These are phyloP conservation scores for Pyrenula massariospora DNA, from an alignment of 495 filamentous ascomycete genomes.

Conservation along the genomic window DNA sequence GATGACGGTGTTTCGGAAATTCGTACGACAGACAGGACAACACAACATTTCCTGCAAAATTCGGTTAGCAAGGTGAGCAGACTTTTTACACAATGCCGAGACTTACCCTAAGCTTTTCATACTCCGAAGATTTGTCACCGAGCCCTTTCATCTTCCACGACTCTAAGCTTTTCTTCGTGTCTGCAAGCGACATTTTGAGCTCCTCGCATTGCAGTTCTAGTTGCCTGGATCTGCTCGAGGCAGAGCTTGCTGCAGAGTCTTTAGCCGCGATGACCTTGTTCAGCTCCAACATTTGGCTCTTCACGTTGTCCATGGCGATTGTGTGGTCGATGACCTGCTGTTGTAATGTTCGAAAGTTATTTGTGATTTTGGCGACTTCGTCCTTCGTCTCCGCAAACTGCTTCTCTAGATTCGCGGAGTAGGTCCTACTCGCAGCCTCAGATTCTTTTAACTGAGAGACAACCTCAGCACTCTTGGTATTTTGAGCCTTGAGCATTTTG, in stretches of 20 bases:
- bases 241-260: slow-evolving; percentile 44
- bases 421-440: slow-evolving; percentile 44
- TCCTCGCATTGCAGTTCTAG: slow-evolving; percentile 64
- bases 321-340: slow-evolving; percentile 53
- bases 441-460: slow-evolving; percentile 86
- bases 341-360: slow-evolving; percentile 62
- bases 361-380: slow-evolving; percentile 49
- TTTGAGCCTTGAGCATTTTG: slow-evolving; percentile 64
- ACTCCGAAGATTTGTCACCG: slow-evolving; percentile 68
- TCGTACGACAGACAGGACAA: slow-evolving; percentile 77
- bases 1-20: slow-evolving; percentile 88
- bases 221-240: slow-evolving; percentile 50
- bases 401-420: slow-evolving; percentile 81
- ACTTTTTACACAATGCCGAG: too few species aligned
- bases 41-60: slow-evolving; percentile 61
- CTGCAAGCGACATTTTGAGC: slow-evolving; percentile 57
- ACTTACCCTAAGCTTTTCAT: slow-evolving; percentile 75
- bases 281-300: slow-evolving; percentile 64
- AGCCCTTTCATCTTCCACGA: slow-evolving; percentile 70
- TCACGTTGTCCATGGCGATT: slow-evolving; percentile 59
- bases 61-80: slow-evolving; percentile 22
- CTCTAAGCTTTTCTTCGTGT: slow-evolving; percentile 65
- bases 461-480: slow-evolving; percentile 83
- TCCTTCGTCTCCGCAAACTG: slow-evolving; percentile 73
- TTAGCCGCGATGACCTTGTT: slow-evolving; percentile 60